Evolutionary conservation across 331 rosid species (phyloP), one percentile per base, ranked within the genome.

Genomic region (Erythrophleum ivorense): DNA sequence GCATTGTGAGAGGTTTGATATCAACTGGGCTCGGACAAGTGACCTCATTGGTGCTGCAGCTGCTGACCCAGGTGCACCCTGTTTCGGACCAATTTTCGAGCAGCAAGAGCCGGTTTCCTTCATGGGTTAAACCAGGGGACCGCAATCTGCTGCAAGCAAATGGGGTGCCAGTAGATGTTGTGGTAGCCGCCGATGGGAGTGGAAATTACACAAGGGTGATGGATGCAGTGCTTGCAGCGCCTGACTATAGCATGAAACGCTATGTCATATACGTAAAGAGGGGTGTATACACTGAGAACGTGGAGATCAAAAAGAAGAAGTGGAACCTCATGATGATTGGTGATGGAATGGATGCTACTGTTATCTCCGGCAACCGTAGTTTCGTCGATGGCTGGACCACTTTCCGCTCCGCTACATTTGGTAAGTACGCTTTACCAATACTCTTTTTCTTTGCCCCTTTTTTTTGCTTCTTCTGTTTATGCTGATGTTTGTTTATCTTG

Each of bases 261-360:
- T 87, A 33, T 77, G 97, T 95, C 34, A 91, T 95, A 52, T 82
- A 91, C 69, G 49, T 95, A 3, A 95, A 92, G 85, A 92, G 0
- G 68, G 99, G 98, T 45, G 78, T 91, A 0, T 95, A 95, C 45
- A 6, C 53, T 3, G 99, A 95, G 85, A 86, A 91, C 12, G 97
- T 95, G 64, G 99, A 95, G 91, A 91, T 95, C 57, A 95, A 95
- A 88, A 95, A 92, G 95, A 95, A 95, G 83, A 93, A 91, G 38
- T 93, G 98, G 98, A 93, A 92, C 59, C 83, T 95, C 8, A 88
- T 95, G 94, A 88, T 95, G 87, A 75, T 92, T 33, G 99, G 99
- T 15, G 99, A 95, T 73, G 98, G 98, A 0, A 92, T 93, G 75
- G 71, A 87, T 68, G 86, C 84, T 6, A 90, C 97, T 12, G 5